Evolutionary conservation across 2,329 filamentous ascomycete genomes (phyloP).

Genomic region (Hymenoscyphus scutula): DNA sequence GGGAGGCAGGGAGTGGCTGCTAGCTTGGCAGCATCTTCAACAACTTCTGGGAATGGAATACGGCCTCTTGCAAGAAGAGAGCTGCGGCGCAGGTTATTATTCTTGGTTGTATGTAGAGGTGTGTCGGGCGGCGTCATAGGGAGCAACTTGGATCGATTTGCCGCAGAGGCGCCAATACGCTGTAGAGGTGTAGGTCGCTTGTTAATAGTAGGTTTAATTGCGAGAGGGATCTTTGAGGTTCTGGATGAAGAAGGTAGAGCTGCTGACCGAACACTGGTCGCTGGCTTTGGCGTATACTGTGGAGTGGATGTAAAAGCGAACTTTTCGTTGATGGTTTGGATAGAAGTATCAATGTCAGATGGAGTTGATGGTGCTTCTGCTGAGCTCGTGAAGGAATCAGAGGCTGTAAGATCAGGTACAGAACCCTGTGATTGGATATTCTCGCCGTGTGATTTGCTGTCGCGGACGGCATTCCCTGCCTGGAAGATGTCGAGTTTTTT

Average conservation of each 20-base stretch:
- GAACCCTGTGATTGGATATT: conserved; percentile 22
- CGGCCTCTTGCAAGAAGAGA: conserved; percentile 23
- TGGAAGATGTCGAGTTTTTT: conserved; percentile 30
- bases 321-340: conserved; percentile 22
- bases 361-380: conserved; percentile 28
- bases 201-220: conserved; percentile 24
- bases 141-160: conserved; percentile 22
- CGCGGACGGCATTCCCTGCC: conserved; percentile 12
- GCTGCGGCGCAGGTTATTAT: conserved; percentile 14
- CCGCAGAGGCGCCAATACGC: conserved; percentile 31
- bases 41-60: conserved; percentile 32
- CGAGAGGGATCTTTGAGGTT: conserved; percentile 32
- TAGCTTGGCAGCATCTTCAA: conserved; percentile 20
- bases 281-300: conserved; percentile 22
- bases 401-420: conserved; percentile 25
- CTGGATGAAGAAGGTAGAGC: neutral
- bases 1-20: conserved; percentile 39
- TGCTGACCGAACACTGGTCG: neutral
- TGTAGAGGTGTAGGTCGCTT: conserved; percentile 34
- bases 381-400: conserved; percentile 26
- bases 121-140: conserved; percentile 33
- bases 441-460: neutral
- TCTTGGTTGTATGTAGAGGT: conserved; percentile 14
- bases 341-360: conserved; percentile 1
- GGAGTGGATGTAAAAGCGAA: conserved; percentile 25